Evolutionary conservation across 2,329 filamentous ascomycete species (phyloP), one percentile per base, ranked within the genome.

Genomic region (Colletotrichum karsti): DNA sequence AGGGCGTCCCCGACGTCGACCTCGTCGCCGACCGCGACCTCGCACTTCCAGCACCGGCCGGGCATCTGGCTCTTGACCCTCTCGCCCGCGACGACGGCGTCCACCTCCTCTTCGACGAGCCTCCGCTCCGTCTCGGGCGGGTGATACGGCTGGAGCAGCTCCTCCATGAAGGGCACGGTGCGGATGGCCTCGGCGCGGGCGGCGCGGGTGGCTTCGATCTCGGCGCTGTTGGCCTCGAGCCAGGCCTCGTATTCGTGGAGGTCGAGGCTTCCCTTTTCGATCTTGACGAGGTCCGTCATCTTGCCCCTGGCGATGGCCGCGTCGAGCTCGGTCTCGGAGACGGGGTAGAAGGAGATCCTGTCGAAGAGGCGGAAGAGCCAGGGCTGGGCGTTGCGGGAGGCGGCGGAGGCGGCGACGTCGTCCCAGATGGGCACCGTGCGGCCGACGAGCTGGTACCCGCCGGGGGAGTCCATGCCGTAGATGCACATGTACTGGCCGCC

Each of bases 401-500:
- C 28, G 18, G 58, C 51, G 2, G 68, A 61, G 35, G 69, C 69
- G 42, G 56, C 44, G 4, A 63, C 44, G 35, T 68, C 68, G 64
- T 79, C 74, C 79, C 78, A 80, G 9, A 79, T 77, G 26, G 75
- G 73, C 3, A 77, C 66, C 0, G 79, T 81, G 15, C 77, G 73
- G 1, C 79, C 79, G 0, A 80, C 76, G 10, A 80, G 73, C 66
- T 80, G 79, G 69, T 81, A 81, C 0, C 79, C 79, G 3, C 79
- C 79, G 2, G 79, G 79, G 5, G 77, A 78, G 37, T 79, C 76
- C 12, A 77, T 77, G 8, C 77, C 77, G 51, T 80, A 81, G n/a
- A 81, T 79, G 46, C 79, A 80, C 74, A 80, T 77, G 51, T 79
- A 80, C 66, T 79, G 75, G 0, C 79, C 79, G 0, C 78, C 79